A percentile compares a stretch with the other conserved stretches of the same genome.
Conservation (phyloP, 306 rosid genomes). For the Macrotyloma uniflorum region DNA sequence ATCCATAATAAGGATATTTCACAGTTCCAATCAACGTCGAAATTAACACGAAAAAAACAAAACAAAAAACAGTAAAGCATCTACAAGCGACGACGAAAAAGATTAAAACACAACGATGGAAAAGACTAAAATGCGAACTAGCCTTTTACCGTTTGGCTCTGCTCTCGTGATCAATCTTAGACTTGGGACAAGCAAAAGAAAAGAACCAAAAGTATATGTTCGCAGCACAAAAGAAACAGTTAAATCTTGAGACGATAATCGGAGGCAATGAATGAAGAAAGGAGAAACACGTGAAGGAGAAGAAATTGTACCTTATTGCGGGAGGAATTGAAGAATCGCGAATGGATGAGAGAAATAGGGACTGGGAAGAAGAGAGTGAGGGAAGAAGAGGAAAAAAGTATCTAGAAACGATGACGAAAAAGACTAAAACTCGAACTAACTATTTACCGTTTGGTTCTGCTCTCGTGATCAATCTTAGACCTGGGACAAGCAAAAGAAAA, state of each 20-base stretch:
- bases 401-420: no score
- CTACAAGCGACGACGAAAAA: background rate
- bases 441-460: no score
- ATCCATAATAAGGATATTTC: no score
- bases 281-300: background rate
- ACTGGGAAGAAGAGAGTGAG: background rate
- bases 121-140: no score
- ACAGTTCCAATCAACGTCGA: background rate
- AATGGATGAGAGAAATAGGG: background rate
- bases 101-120: no score
- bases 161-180: conserved; percentile 77
- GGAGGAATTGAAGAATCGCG: background rate
- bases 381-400: background rate
- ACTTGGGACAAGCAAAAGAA: conserved; percentile 58
- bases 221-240: background rate
- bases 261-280: conserved; percentile 13
- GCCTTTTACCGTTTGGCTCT: conserved; percentile 90
- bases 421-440: no score
- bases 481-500: no score
- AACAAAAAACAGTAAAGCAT: background rate
- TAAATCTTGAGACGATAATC: background rate
- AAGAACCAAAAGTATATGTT: conserved; percentile 36
- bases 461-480: no score
- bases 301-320: conserved; percentile 1
- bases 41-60: background rate